Evolutionary conservation across 768 basidiomycete genomes (phyloP).

Genomic region (Agaricus sinodeliciosus): DNA sequence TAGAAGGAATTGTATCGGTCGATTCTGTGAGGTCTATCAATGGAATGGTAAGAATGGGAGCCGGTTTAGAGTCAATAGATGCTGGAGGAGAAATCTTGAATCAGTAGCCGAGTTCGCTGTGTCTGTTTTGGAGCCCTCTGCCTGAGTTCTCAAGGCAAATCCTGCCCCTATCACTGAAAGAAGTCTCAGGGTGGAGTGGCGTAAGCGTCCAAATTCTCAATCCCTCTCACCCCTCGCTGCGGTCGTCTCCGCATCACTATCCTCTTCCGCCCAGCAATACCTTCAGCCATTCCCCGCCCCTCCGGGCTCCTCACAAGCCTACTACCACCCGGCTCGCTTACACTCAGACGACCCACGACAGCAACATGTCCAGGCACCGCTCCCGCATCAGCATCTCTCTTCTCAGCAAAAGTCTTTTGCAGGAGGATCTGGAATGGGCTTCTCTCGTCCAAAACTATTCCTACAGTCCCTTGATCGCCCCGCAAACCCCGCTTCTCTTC

Average conservation of each 20-base stretch:
- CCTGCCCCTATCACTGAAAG: no score
- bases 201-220: conserved; percentile 25
- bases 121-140: no score
- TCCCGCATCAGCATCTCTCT: conserved; percentile 62
- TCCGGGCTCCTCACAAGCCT: conserved; percentile 23
- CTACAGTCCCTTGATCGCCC: conserved; percentile 13
- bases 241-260: conserved; percentile 70
- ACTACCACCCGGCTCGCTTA: conserved; percentile 50
- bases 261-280: conserved; percentile 33
- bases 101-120: no score
- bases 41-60: no score
- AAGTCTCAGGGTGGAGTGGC: no score
- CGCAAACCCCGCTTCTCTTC: neutral
- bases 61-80: no score
- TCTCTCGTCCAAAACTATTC: conserved; percentile 26
- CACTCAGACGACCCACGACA: conserved; percentile 51
- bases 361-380: conserved; percentile 65
- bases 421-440: conserved; percentile 52
- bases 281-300: conserved; percentile 27
- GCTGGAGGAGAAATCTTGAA: no score
- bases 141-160: no score
- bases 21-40: no score
- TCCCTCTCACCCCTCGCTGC: conserved; percentile 69
- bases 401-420: conserved; percentile 44
- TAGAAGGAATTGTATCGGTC: no score